These are phyloP conservation scores for Tetrapisispora taiwanensis DNA, from an alignment of 805 yeast species.

Conservation along the genomic window DNA sequence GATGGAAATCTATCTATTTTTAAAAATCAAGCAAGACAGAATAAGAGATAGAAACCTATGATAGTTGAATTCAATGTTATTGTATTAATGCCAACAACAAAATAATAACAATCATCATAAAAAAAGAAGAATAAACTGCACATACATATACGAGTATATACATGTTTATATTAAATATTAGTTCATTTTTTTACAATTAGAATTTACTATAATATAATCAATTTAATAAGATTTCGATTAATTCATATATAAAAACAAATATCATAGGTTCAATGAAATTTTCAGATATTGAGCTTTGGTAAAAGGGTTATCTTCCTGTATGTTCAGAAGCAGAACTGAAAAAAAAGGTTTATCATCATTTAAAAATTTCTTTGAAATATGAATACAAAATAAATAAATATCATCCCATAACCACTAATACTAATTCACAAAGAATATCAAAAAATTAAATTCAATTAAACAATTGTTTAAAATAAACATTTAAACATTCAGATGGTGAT, in stretches of 20 bases:
- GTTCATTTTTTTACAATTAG: too few species aligned
- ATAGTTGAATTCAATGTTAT: too few species aligned
- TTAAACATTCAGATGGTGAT: slow-evolving; percentile 80
- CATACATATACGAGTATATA: too few species aligned
- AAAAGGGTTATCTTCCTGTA: slow-evolving; percentile 61
- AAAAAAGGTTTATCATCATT: slow-evolving; percentile 26
- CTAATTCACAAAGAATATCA: not conserved
- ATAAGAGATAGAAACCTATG: not conserved
- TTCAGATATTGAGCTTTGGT: slow-evolving; percentile 51
- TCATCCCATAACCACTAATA: slow-evolving; percentile 34
- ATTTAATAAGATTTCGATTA: too few species aligned
- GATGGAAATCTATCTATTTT: slow-evolving; percentile 33
- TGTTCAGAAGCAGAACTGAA: slow-evolving; percentile 99
- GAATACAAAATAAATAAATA: slow-evolving; percentile 28
- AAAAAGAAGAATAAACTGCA: too few species aligned
- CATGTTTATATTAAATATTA: too few species aligned
- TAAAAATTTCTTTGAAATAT: slow-evolving; percentile 2
- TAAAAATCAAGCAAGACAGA: slow-evolving; percentile 31
- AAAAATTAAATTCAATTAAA: not conserved
- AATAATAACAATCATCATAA: too few species aligned
- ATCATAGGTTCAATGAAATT: slow-evolving; percentile 5
- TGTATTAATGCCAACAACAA: too few species aligned
- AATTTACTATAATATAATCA: too few species aligned
- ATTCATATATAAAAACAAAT: too few species aligned
- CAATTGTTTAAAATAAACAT: slow-evolving; percentile 1